Conservation (phyloP, 75 land plant species). For the Picea sitchensis region DNA sequence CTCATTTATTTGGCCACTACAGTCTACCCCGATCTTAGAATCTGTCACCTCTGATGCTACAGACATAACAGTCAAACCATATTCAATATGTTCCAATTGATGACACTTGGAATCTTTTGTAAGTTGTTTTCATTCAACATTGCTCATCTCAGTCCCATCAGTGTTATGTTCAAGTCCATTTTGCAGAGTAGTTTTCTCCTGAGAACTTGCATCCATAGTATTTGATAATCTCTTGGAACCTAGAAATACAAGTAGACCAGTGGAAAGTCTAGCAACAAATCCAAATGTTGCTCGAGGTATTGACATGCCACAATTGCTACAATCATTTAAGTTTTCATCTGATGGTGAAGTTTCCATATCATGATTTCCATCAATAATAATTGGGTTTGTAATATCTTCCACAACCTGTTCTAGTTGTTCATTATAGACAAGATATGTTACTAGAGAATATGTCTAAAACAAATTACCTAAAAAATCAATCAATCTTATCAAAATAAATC, state of each 20-base stretch:
- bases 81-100: background rate
- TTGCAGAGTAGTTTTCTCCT: conserved; percentile 14
- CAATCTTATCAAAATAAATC: background rate
- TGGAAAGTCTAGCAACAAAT: conserved; percentile 58
- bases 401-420: conserved; percentile 3
- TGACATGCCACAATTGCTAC: conserved; percentile 30
- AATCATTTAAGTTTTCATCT: conserved; percentile 25
- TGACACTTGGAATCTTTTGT: background rate
- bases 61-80: background rate
- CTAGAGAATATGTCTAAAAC: background rate
- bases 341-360: conserved; percentile 15
- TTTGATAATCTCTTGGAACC: conserved; percentile 22
- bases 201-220: conserved; percentile 8
- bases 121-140: background rate
- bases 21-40: background rate
- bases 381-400: conserved; percentile 16
- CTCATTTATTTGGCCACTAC: conserved; percentile 5
- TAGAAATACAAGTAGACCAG: conserved; percentile 48
- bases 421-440: background rate
- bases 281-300: conserved; percentile 55
- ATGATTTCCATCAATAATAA: background rate
- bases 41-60: conserved; percentile 4
- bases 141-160: background rate
- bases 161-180: conserved; percentile 4
- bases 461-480: background rate